Base-by-base conservation (phyloP, 2,329 filamentous ascomycete genomes). In the Talaromyces sp. region DNA sequence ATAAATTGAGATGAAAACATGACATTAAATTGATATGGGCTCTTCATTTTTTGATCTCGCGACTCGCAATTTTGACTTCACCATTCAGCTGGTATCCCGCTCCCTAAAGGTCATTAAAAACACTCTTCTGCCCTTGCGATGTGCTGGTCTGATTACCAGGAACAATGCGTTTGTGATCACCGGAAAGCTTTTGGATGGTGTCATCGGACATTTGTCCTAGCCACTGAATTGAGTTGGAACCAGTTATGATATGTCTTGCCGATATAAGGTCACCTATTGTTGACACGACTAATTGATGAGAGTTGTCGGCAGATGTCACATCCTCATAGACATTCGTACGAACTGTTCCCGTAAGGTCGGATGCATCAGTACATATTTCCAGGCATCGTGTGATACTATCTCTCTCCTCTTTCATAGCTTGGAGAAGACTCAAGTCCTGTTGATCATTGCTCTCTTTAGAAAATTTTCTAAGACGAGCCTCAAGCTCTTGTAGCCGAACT, bases 131-230 rank as follows among this genome's bases (percentile, higher is more conserved):
- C 37, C 11, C 47, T 35, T 47, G 41, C 43, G 19, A 2, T 35
- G 25, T 17, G 25, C n/a, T 37, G 11, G 5, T 50, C 25, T 49
- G 41, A 31, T 62, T 50, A 3, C 22, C 43, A 6, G 6, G 17
- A 39, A 27, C 1, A 62, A 13, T 15, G 67, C 19, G 81, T 37
- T 17, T 61, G 27, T 50, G 22, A 1, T 57, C 67, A 2, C 67
- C 68, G 35, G 71, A 72, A 41, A 73, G 63, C 47, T 70, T 68
- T 63, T 75, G 72, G 35, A 77, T 62, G 43, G 73, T 72, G 19
- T 70, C 69, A 70, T 76, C 72, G n/a, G 73, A 74, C 3, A 74
- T 81, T 43, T 76, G 75, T 3, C 75, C 73, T 0, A 69, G 56
- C 25, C 61, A 69, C n/a, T 75, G 70, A 37, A 73, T 73, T 1